phyloP scores from a whole-genome alignment of 805 yeast genomes.

The Lipomyces sp. region DNA sequence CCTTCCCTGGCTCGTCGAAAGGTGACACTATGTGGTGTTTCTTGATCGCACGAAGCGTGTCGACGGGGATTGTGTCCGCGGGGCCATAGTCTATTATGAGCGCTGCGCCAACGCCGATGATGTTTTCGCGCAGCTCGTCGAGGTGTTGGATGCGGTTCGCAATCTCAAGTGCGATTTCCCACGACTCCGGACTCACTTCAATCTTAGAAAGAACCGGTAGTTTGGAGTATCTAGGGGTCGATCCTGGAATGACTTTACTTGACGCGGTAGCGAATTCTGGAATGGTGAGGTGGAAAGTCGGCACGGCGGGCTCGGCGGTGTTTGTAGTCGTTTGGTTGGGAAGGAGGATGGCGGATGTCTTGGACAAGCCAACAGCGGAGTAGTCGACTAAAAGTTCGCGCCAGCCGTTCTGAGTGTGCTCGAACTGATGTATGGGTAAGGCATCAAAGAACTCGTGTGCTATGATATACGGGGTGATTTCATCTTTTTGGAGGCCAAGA shows the following conservation, averaged over 20 bases:
- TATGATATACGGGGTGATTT: slow-evolving; percentile 55
- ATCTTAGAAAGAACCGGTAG: slow-evolving; percentile 57
- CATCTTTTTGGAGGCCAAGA: slow-evolving; percentile 26
- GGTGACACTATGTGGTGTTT: slow-evolving; percentile 74
- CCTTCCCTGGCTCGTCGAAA: slow-evolving; percentile 69
- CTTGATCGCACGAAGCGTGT: slow-evolving; percentile 69
- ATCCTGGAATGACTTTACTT: slow-evolving; percentile 51
- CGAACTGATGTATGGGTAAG: slow-evolving; percentile 69
- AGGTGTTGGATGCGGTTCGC: slow-evolving; percentile 40
- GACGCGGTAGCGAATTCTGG: slow-evolving; percentile 61
- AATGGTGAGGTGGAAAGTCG: slow-evolving; percentile 53
- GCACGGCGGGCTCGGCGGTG: slow-evolving; percentile 3
- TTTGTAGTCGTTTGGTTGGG: slow-evolving; percentile 32
- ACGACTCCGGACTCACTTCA: slow-evolving; percentile 74
- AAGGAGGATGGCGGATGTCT: slow-evolving; percentile 28
- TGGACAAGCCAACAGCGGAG: slow-evolving; percentile 30
- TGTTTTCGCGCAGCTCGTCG: slow-evolving; percentile 1
- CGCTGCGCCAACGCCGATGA: slow-evolving; percentile 55
- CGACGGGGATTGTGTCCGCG: slow-evolving; percentile 57
- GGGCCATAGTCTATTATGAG: slow-evolving; percentile 79
- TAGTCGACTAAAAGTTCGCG: slow-evolving; percentile 70
- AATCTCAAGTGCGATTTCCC: slow-evolving; percentile 54
- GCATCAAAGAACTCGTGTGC: slow-evolving; percentile 92
- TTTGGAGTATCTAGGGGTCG: slow-evolving; percentile 49
- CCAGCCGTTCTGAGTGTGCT: slow-evolving; percentile 66